A percentile compares a stretch with the other conserved stretches of the same genome.
phyloP scores from a whole-genome alignment of 176 grass and related monocot species.

The Triticum monococcum region DNA sequence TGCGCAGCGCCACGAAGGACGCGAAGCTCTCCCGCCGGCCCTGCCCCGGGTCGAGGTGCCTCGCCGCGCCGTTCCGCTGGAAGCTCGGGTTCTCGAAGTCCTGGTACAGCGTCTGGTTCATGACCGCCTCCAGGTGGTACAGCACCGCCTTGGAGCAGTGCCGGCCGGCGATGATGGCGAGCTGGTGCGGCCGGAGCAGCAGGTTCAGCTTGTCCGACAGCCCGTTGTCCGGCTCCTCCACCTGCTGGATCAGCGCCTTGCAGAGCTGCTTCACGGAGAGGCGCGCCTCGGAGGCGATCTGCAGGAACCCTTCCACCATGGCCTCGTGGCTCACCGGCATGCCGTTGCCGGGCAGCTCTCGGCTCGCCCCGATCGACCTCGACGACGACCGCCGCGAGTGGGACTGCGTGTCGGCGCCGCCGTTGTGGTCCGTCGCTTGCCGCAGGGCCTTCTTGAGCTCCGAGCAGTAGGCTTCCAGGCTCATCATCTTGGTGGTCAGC shows the following conservation, averaged over 20 bases:
- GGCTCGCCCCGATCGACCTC: constrained; percentile 37
- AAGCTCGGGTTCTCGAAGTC: constrained; percentile 89
- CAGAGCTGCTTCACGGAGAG: constrained; percentile 81
- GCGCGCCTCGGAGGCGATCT: constrained; percentile 75
- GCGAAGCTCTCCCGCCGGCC: constrained; percentile 55
- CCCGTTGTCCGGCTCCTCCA: constrained; percentile 39
- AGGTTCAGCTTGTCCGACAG: constrained; percentile 61
- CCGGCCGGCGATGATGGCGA: constrained; percentile 24
- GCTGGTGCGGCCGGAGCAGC: constrained; percentile 56
- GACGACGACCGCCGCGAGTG: constrained; percentile 51
- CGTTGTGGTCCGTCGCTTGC: constrained; percentile 35
- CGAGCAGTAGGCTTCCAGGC: constrained; percentile 69
- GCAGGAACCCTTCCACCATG: constrained; percentile 91
- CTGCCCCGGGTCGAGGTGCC: constrained; percentile 57
- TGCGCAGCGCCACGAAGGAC: constrained; percentile 67
- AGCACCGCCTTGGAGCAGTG: constrained; percentile 54
- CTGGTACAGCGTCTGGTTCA: constrained; percentile 73
- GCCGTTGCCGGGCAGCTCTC: background rate
- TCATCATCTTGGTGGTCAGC: constrained; percentile 61
- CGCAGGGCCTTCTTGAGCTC: constrained; percentile 80
- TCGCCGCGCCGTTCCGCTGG: constrained; percentile 52
- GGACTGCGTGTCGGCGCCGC: constrained; percentile 24
- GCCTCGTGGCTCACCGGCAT: constrained; percentile 77
- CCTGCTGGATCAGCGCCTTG: constrained; percentile 67
- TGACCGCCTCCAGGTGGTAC: constrained; percentile 71